Base-by-base conservation (phyloP, 139 green algal genomes). In the Chlamydomonas eustigma region DNA sequence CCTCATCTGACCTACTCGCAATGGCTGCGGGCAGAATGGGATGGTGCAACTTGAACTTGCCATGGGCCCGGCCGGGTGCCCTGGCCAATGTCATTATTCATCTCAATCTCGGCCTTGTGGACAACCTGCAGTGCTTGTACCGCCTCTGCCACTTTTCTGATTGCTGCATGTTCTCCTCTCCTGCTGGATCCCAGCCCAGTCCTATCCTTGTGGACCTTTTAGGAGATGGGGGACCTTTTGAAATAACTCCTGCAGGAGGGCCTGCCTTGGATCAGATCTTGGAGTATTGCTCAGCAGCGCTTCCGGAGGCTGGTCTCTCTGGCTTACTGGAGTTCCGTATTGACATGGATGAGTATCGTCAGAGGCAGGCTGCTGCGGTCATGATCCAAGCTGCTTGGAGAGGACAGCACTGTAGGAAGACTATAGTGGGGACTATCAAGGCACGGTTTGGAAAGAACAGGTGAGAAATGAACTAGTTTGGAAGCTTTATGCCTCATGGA, bases 101-200 rank as follows among this genome's bases (percentile, higher is more conserved):
- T 12, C 65, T 72, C 22, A 8, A 72, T 34, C 65, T 72, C 8
- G 8, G 18, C 32, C 28, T 50, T 6, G 65, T 34, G 32, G 65
- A 72, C 4, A 33, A 72, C 65, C 65, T 72, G 65, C 65, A 72
- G 65, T 39, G 33, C 33, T 34, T 72, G 8, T 3, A 30, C 5
- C 65, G 65, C 33, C 65, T 72, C 33, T 72, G 65, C 65, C 31
- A 31, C 65, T 72, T 72, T 24, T 39, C 65, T 18, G 65, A 72
- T 34, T 44, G 12, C 33, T 39, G 4, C 32, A 31, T 3, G 31
- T 24, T 22, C 32, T 33, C 28, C 34, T 33, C 65, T 3, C 25
- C 5, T 39, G 65, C 8, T 39, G 65, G 33, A 33, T 33, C 24
- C 33, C 65, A 44, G 65, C 33, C 22, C 65, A 39, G 28, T 6